Percentiles rank a stretch among this genome's conserved stretches.
Evolutionary conservation across 192 early-diverging fungal species (phyloP).

Genomic region (Umbelopsis vinacea): DNA sequence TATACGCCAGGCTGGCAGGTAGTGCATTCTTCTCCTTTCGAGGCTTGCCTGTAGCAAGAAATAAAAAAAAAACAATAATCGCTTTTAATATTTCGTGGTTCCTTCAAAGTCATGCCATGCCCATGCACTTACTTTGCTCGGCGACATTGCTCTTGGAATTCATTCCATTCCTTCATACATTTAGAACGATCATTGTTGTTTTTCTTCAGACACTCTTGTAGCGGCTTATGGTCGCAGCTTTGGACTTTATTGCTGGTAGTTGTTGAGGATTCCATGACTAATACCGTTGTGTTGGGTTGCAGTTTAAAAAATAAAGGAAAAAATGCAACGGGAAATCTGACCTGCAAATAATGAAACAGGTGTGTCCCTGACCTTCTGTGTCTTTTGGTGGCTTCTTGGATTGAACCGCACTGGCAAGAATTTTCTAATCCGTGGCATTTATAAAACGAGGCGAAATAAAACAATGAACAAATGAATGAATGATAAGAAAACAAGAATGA

Average conservation of each 20-base stretch:
- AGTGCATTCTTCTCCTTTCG: constrained; percentile 1
- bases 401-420: background rate
- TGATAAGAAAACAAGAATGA: background rate
- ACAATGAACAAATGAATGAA: background rate
- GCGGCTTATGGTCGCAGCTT: constrained; percentile 60
- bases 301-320: no score
- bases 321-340: background rate
- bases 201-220: constrained; percentile 57
- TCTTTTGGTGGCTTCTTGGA: no score
- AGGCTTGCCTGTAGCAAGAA: background rate
- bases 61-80: background rate
- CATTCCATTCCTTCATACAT: constrained; percentile 67
- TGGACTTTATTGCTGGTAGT: constrained; percentile 19
- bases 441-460: background rate
- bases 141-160: constrained; percentile 60
- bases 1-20: background rate
- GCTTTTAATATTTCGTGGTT: background rate
- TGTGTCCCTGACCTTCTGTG: no score
- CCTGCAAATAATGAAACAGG: no score
- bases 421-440: no score
- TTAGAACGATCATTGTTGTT: constrained; percentile 63
- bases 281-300: background rate
- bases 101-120: no score
- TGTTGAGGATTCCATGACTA: background rate
- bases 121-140: constrained; percentile 44